Conservation (phyloP, 2,329 filamentous ascomycete genomes). For the Diplodia seriata region DNA sequence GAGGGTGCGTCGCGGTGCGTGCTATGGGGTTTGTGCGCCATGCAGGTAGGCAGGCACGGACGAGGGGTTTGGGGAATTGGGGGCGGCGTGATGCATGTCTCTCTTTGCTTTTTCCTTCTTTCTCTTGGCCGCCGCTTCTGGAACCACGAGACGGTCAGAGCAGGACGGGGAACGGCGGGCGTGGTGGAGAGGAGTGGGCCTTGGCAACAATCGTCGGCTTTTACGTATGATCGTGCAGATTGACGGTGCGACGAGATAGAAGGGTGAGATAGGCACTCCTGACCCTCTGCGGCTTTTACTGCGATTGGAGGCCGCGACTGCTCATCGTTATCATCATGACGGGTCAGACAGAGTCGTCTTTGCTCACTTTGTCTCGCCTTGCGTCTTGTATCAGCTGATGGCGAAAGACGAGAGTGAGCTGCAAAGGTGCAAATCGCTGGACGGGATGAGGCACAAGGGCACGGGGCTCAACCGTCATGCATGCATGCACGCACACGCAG, state of each 20-base stretch:
- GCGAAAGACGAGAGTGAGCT: background rate
- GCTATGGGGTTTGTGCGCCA: constrained; percentile 8
- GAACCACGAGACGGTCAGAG: background rate
- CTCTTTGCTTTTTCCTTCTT: background rate
- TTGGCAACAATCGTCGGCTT: background rate
- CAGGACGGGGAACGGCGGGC: background rate
- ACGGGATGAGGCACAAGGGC: background rate
- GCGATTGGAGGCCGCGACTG: constrained; percentile 5
- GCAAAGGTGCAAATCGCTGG: background rate
- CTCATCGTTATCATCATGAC: constrained; percentile 14
- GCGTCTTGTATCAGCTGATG: background rate
- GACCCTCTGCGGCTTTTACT: constrained; percentile 28
- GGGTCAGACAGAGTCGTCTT: constrained; percentile 7
- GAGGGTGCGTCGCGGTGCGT: background rate
- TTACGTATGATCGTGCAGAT: background rate
- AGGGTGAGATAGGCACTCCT: constrained; percentile 8
- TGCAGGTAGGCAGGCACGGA: constrained; percentile 1
- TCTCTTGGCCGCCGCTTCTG: background rate
- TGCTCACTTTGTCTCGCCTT: background rate
- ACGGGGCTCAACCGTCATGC: background rate
- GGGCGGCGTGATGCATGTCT: background rate
- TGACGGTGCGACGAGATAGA: constrained; percentile 9
- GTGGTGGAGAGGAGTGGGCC: background rate
- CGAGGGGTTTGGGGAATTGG: background rate
- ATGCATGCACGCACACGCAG: constrained; percentile 14